phyloP scores from a whole-genome alignment of 2,329 filamentous ascomycete species.

The Penicillium janthinellum region DNA sequence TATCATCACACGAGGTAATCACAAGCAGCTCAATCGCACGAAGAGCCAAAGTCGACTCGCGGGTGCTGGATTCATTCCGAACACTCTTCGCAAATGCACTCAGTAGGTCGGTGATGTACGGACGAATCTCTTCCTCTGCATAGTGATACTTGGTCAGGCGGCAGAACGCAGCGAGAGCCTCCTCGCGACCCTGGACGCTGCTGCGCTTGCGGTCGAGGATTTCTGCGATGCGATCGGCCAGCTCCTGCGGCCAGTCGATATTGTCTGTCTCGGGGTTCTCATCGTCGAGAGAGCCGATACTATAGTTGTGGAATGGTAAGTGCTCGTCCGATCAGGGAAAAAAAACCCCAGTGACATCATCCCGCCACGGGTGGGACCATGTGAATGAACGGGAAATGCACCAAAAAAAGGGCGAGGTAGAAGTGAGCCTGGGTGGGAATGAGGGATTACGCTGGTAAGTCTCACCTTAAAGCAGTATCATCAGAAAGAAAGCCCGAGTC shows the following conservation, averaged over 20 bases:
- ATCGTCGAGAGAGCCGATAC: slow-evolving; percentile 69
- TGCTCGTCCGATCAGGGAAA: slow-evolving; percentile 3
- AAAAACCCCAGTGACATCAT: slow-evolving; percentile 38
- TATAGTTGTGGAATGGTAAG: slow-evolving; percentile 31
- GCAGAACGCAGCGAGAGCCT: slow-evolving; percentile 62
- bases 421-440: too few species aligned
- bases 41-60: slow-evolving; percentile 70
- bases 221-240: slow-evolving; percentile 68
- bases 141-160: slow-evolving; percentile 70
- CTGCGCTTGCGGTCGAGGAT: slow-evolving; percentile 78
- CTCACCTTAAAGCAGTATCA: slow-evolving; percentile 60
- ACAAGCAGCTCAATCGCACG: slow-evolving; percentile 72
- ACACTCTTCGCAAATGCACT: slow-evolving; percentile 69
- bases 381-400: slow-evolving; percentile 18
- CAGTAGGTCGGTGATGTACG: slow-evolving; percentile 62
- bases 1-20: slow-evolving; percentile 66
- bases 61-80: slow-evolving; percentile 66
- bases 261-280: slow-evolving; percentile 57
- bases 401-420: slow-evolving; percentile 6
- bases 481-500: slow-evolving; percentile 59
- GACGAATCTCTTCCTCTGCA: slow-evolving; percentile 63
- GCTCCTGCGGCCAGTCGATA: slow-evolving; percentile 62
- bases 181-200: slow-evolving; percentile 70
- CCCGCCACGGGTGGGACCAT: slow-evolving; percentile 27
- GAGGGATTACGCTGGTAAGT: not conserved